Evolutionary conservation across 2,329 filamentous ascomycete species (phyloP).

Genomic region (Phaeosphaeria sp.): DNA sequence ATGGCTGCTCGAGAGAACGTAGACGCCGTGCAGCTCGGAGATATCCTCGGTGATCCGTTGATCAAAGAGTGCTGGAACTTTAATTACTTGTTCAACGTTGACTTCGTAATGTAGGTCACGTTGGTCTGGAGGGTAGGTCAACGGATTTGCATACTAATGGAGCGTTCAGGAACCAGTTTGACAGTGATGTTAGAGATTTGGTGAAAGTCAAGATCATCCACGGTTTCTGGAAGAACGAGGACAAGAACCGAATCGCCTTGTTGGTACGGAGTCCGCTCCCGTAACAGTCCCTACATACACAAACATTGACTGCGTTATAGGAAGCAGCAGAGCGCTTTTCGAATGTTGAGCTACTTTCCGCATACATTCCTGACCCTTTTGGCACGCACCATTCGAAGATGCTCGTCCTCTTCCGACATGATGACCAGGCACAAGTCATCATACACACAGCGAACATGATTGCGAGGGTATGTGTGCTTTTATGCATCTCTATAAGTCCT

Average conservation of each 20-base stretch:
- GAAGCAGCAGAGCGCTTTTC: constrained; percentile 65
- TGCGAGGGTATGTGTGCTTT: not conserved
- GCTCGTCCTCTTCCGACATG: constrained; percentile 79
- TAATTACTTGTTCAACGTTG: constrained; percentile 70
- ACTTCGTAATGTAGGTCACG: constrained; percentile 62
- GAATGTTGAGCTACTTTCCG: constrained; percentile 74
- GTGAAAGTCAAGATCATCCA: constrained; percentile 67
- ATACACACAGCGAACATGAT: constrained; percentile 96
- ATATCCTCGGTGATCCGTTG: constrained; percentile 75
- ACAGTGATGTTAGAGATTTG: constrained; percentile 60
- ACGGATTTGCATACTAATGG: not conserved
- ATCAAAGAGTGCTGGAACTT: constrained; percentile 76
- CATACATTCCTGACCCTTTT: constrained; percentile 82
- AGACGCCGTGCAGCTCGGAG: constrained; percentile 69
- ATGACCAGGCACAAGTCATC: constrained; percentile 76
- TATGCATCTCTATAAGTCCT: not conserved
- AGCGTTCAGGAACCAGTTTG: constrained; percentile 55
- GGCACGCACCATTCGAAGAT: constrained; percentile 90
- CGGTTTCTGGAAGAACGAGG: constrained; percentile 72
- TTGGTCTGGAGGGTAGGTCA: not conserved
- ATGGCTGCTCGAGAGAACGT: constrained; percentile 66
- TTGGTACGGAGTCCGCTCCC: constrained; percentile 55
- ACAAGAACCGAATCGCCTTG: constrained; percentile 62
- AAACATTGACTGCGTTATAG: constrained; percentile 49
- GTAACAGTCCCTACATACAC: not conserved